A percentile compares a stretch with the other conserved stretches of the same genome.
phyloP scores from a whole-genome alignment of 2,329 filamentous ascomycete species.

The Epichloe coenophiala region DNA sequence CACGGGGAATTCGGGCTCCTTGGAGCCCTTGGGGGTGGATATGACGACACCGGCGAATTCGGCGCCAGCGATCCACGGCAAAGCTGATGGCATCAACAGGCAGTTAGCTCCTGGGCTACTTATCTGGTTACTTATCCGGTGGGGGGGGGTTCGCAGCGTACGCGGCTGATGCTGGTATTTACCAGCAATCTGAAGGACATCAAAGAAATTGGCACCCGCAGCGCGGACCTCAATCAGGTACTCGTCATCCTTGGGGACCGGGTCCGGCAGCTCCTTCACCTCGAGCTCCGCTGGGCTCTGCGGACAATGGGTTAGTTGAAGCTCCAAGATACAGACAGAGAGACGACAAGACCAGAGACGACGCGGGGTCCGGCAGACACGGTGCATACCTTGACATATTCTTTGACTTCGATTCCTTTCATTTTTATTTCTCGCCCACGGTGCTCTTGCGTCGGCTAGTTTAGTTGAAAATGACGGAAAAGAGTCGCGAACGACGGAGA shows the following conservation, averaged over 20 bases:
- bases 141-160: constrained; percentile 15
- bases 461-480: background rate
- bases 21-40: constrained; percentile 44
- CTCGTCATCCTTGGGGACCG: constrained; percentile 54
- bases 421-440: background rate
- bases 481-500: background rate
- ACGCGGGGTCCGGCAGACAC: background rate
- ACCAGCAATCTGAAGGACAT: constrained; percentile 85
- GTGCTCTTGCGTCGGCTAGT: background rate
- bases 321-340: background rate
- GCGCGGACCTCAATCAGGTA: constrained; percentile 83
- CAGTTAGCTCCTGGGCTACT: background rate
- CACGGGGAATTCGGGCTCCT: constrained; percentile 50
- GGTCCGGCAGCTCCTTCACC: constrained; percentile 63
- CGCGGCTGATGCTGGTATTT: constrained; percentile 89
- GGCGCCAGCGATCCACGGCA: constrained; percentile 76
- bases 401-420: constrained; percentile 5
- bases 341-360: no score
- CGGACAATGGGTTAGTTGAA: background rate
- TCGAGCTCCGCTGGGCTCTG: constrained; percentile 69
- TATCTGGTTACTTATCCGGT: background rate
- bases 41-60: constrained; percentile 77
- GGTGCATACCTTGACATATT: constrained; percentile 6
- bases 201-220: constrained; percentile 90
- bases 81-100: constrained; percentile 27